These are phyloP conservation scores for Saitozyma podzolica DNA, from an alignment of 768 basidiomycete species.

Conservation along the genomic window DNA sequence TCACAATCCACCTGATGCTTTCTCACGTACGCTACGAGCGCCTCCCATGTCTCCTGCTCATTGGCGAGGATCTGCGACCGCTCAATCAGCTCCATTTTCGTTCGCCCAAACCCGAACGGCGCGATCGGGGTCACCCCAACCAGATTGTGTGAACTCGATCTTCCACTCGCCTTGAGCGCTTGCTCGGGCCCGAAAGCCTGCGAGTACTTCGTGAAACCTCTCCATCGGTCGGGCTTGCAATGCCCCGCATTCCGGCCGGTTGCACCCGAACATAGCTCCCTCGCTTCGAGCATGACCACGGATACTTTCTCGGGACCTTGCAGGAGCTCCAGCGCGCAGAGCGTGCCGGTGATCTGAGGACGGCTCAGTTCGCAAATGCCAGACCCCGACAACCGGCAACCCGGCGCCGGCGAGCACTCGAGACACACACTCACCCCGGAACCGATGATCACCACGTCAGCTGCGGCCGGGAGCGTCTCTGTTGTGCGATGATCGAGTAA, in stretches of 20 bases:
- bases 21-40: conserved; percentile 24
- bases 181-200: conserved; percentile 18
- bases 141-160: neutral
- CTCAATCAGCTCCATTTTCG: neutral
- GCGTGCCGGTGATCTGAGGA: conserved; percentile 11
- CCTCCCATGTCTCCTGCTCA: conserved; percentile 32
- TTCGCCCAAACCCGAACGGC: neutral
- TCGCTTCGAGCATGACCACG: conserved; percentile 13
- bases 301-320: neutral
- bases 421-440: conserved; percentile 12
- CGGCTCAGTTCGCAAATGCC: neutral
- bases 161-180: conserved; percentile 19
- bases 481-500: conserved; percentile 13
- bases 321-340: conserved; percentile 6
- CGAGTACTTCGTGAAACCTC: conserved; percentile 30
- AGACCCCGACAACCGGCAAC: neutral
- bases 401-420: neutral
- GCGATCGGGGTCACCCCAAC: no score
- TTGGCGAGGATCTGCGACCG: conserved; percentile 23
- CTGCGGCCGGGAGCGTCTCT: conserved; percentile 3
- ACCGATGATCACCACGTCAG: conserved; percentile 18
- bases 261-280: conserved; percentile 16
- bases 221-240: conserved; percentile 25
- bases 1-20: conserved; percentile 32
- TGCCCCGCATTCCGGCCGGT: conserved; percentile 26